A percentile compares a stretch with the other conserved stretches of the same genome.
Conservation (phyloP, 2,329 filamentous ascomycete genomes). For the Neonectria sp. region DNA sequence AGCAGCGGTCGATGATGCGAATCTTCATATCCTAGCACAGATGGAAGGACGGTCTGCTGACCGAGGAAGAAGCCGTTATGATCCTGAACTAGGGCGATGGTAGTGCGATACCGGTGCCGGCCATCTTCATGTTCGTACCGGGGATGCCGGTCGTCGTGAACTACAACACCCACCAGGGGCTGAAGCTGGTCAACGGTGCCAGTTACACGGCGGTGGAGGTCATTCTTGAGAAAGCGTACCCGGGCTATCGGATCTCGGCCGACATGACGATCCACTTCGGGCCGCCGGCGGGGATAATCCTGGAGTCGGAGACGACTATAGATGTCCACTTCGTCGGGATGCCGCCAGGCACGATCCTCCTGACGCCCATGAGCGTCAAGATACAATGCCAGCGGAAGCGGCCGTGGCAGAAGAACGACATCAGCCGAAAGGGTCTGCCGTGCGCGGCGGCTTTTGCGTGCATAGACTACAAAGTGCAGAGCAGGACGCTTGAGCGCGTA, state of each 20-base stretch:
- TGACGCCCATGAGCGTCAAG: slow-evolving; percentile 1
- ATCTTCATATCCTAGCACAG: too few species aligned
- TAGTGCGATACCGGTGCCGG: not conserved
- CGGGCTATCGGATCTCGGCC: not conserved
- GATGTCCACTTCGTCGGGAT: slow-evolving; percentile 1
- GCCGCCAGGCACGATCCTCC: not conserved
- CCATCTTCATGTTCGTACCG: not conserved
- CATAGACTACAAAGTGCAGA: slow-evolving; percentile 1
- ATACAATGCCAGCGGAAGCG: slow-evolving; percentile 4
- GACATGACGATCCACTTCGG: not conserved
- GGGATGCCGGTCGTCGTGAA: not conserved
- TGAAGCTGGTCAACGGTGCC: slow-evolving; percentile 6
- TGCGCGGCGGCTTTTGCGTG: slow-evolving; percentile 2
- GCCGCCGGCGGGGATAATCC: not conserved
- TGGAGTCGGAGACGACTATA: not conserved
- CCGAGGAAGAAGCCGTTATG: too few species aligned
- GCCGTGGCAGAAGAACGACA: slow-evolving; percentile 7
- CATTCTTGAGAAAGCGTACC: not conserved
- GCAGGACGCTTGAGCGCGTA: not conserved
- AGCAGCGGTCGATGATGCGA: too few species aligned
- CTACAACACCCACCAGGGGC: not conserved
- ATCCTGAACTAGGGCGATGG: too few species aligned
- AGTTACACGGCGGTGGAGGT: not conserved
- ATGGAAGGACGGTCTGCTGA: too few species aligned
- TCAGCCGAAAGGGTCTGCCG: not conserved